phyloP scores from a whole-genome alignment of 371 early-diverging fungal species.

The Mortierella sp. region DNA sequence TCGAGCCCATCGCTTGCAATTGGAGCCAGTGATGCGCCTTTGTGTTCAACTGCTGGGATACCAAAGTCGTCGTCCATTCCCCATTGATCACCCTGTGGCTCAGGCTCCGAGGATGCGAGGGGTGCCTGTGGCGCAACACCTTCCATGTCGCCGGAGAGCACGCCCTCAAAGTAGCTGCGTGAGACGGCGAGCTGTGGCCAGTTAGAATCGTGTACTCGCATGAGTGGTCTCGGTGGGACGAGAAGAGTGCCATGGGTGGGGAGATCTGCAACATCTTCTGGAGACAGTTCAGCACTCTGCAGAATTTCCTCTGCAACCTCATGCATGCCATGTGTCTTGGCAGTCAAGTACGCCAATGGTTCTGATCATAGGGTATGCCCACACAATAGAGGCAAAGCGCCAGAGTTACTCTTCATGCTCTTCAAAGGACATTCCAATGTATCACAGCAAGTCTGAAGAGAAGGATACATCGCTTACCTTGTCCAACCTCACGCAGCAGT shows the following conservation, averaged over 20 bases:
- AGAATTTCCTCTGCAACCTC: constrained; percentile 87
- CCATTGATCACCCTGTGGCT: constrained; percentile 74
- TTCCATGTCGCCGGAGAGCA: constrained; percentile 58
- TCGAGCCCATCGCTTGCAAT: constrained; percentile 49
- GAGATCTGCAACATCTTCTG: constrained; percentile 70
- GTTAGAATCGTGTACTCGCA: constrained; percentile 77
- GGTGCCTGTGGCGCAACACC: constrained; percentile 47
- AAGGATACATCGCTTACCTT: constrained; percentile 74
- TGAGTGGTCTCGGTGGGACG: constrained; percentile 73
- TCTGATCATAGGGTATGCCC: constrained; percentile 48
- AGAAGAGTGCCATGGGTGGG: constrained; percentile 60
- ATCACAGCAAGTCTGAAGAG: too few species aligned
- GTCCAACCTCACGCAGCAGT: constrained; percentile 84
- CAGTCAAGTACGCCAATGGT: constrained; percentile 91
- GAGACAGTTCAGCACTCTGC: constrained; percentile 71
- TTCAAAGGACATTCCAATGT: too few species aligned
- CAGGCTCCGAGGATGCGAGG: constrained; percentile 57
- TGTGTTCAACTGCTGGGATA: constrained; percentile 40
- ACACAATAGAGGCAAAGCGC: not conserved
- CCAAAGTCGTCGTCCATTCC: constrained; percentile 70
- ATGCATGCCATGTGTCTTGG: constrained; percentile 85
- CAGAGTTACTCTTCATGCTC: not conserved
- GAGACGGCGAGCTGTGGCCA: constrained; percentile 89
- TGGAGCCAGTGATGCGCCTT: constrained; percentile 29
- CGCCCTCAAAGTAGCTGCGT: constrained; percentile 73